Base-by-base conservation (phyloP, 371 early-diverging fungal genomes). In the Blakeslea trispora region DNA sequence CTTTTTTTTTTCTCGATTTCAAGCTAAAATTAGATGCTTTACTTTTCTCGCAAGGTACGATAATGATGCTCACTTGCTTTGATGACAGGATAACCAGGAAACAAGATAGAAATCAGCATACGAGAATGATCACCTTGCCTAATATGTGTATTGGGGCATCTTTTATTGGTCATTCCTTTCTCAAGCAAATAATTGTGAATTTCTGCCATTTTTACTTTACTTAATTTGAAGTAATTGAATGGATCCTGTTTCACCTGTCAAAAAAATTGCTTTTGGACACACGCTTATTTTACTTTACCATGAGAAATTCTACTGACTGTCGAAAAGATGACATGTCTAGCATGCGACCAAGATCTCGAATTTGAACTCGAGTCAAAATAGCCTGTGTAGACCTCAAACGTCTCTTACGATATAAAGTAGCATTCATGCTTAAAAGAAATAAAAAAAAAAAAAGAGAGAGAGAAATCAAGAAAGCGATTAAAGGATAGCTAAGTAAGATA, bases 21-120 rank as follows among this genome's bases (percentile, higher is more conserved):
- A n/a, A n/a, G n/a, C n/a, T n/a, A n/a, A n/a, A n/a, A n/a, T n/a
- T n/a, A n/a, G n/a, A 5, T 24, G 8, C 14, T n/a, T 55, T 55
- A 66, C 67, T 59, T 64, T 54, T 67, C 62, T 45, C 61, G 45
- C 43, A 50, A 46, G 14, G 55, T 28, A 21, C 52, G 32, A 49
- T 55, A 67, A 44, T 66, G 50, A 1, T 58, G 52, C 18, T 71
- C 72, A 23, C 63, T 67, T 15, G 68, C 68, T 45, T 59, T 64
- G 6, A 59, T 62, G 21, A 64, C 44, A 3, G 72, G 60, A 39
- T 71, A 71, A 4, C 72, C 72, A 21, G 72, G 72, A 45, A 61
- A 71, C 4, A 71, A 41, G 7, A 71, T 64, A 1, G 57, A 55
- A 13, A 71, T 59, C 47, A 71, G 41, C 15, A 64, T 2, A 37